Conservation (phyloP, 495 filamentous ascomycete species). For the Aspergillus sclerotioniger region DNA sequence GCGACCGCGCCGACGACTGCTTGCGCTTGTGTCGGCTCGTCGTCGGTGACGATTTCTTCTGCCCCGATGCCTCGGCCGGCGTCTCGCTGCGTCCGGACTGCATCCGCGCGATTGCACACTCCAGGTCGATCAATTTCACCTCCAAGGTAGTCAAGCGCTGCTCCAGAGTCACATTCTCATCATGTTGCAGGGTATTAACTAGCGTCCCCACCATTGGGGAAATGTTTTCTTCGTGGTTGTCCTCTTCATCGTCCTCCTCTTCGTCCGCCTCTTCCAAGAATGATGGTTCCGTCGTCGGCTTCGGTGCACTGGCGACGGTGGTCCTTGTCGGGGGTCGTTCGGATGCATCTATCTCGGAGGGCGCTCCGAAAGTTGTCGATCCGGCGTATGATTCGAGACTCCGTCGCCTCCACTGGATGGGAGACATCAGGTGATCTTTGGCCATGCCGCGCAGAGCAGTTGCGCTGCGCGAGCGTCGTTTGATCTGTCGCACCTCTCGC, state of each 20-base stretch:
- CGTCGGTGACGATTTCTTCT: constrained; percentile 18
- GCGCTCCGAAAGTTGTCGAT: constrained; percentile 14
- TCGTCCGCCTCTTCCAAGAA: constrained; percentile 11
- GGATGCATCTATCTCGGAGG: constrained; percentile 29
- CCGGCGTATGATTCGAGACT: constrained; percentile 23
- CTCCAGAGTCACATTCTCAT: constrained; percentile 47
- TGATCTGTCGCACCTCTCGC: constrained; percentile 23
- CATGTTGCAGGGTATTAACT: constrained; percentile 43
- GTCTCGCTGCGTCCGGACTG: constrained; percentile 36
- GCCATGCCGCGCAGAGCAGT: constrained; percentile 27
- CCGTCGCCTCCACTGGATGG: constrained; percentile 28
- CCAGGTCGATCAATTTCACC: constrained; percentile 55
- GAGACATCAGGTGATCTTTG: constrained; percentile 26
- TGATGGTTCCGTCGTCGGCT: constrained; percentile 24
- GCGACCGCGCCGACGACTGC: constrained; percentile 20
- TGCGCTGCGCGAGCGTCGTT: constrained; percentile 34
- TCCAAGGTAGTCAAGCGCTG: constrained; percentile 53
- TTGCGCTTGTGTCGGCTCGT: constrained; percentile 23
- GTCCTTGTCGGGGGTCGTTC: constrained; percentile 30
- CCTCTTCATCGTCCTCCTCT: constrained; percentile 12
- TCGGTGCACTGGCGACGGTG: constrained; percentile 33
- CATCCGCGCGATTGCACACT: constrained; percentile 53
- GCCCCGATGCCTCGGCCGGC: constrained; percentile 9
- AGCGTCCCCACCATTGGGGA: constrained; percentile 44
- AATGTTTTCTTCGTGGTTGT: constrained; percentile 24